phyloP scores from a whole-genome alignment of 2,329 filamentous ascomycete genomes.

The Nothomitra cinnamomea region DNA sequence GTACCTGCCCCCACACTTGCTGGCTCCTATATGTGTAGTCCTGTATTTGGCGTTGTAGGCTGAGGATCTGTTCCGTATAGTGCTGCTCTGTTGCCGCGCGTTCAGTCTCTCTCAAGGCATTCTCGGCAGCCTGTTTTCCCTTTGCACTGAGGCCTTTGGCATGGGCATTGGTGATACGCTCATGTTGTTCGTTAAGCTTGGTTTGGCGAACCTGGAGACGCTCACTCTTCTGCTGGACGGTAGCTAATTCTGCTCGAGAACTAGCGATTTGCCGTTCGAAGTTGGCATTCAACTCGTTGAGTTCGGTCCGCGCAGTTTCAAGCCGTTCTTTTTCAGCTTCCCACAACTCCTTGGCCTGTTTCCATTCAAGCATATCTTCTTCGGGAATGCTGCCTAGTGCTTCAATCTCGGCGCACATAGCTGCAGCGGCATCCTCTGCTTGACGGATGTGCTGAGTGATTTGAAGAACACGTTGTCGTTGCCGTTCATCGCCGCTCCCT shows the following conservation, averaged over 20 bases:
- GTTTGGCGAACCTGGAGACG: slow-evolving; percentile 53
- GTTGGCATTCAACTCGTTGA: slow-evolving; percentile 43
- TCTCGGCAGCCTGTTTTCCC: slow-evolving; percentile 36
- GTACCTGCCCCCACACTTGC: slow-evolving; percentile 27
- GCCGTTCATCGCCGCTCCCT: slow-evolving; percentile 59
- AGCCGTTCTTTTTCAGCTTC: slow-evolving; percentile 36
- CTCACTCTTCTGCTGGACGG: slow-evolving; percentile 50
- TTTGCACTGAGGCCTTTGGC: slow-evolving; percentile 46
- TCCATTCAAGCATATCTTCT: slow-evolving; percentile 41
- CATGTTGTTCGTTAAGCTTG: slow-evolving; percentile 57
- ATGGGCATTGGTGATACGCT: slow-evolving; percentile 53
- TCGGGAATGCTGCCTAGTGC: slow-evolving; percentile 46
- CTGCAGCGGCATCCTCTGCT: slow-evolving; percentile 42
- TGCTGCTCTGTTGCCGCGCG: slow-evolving; percentile 26
- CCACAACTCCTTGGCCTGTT: slow-evolving; percentile 38
- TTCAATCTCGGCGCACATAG: slow-evolving; percentile 43
- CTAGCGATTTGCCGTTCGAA: slow-evolving; percentile 45
- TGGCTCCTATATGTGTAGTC: slow-evolving; percentile 26
- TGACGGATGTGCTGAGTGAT: slow-evolving; percentile 58
- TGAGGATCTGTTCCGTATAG: slow-evolving; percentile 26
- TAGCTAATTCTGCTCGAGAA: slow-evolving; percentile 45
- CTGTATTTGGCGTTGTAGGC: slow-evolving; percentile 25
- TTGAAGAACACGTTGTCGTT: slow-evolving; percentile 57
- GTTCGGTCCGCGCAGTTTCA: slow-evolving; percentile 33
- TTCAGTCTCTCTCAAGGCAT: slow-evolving; percentile 25